A percentile compares a stretch with the other conserved stretches of the same genome.
Evolutionary conservation across 768 basidiomycete species (phyloP).

Genomic region (Suillus ampliporus): DNA sequence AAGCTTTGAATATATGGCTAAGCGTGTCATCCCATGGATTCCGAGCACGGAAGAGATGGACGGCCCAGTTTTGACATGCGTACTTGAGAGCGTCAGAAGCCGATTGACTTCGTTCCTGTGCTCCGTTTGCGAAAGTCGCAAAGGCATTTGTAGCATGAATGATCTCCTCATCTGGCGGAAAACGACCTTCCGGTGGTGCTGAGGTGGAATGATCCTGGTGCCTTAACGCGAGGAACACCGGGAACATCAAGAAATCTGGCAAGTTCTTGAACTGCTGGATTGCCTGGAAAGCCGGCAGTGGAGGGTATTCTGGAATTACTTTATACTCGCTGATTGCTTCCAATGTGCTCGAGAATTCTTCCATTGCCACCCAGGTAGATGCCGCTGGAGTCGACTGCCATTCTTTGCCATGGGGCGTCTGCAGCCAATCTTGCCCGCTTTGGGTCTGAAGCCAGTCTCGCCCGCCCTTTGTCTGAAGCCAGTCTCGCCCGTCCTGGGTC

Average conservation of each 20-base stretch:
- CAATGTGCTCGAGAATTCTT: background rate
- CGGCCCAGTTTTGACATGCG: conserved; percentile 2
- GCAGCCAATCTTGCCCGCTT: background rate
- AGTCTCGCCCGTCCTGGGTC: background rate
- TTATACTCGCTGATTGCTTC: background rate
- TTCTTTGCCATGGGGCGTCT: background rate
- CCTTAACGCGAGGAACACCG: background rate
- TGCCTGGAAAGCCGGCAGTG: background rate
- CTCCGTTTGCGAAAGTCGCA: background rate
- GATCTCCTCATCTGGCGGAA: background rate
- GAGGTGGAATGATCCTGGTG: background rate
- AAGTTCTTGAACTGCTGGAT: background rate
- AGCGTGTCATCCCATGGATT: background rate
- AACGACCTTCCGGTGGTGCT: background rate
- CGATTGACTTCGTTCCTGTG: background rate
- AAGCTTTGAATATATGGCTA: background rate
- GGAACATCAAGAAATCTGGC: background rate
- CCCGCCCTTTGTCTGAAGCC: background rate
- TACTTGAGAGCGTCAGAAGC: background rate
- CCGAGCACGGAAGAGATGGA: background rate
- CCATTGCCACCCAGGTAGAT: background rate
- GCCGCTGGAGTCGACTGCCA: conserved; percentile 4
- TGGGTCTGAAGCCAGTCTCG: background rate
- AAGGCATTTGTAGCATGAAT: background rate
- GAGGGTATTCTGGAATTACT: background rate